Evolutionary conservation across 23 red algal species (phyloP).

Genomic region (Gracilaria domingensis): DNA sequence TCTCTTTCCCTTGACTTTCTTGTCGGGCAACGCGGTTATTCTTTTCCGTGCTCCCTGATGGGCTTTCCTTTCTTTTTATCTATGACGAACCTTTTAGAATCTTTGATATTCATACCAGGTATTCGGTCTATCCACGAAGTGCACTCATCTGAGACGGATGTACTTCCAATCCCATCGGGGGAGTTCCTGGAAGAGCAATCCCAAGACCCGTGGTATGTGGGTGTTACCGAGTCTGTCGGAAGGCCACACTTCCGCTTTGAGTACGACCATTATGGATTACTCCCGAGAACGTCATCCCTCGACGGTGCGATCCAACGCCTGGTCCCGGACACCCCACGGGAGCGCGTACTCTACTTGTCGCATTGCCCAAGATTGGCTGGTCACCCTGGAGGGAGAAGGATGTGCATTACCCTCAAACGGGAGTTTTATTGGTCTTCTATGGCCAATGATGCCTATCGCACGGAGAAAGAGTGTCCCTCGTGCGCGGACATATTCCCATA

Average conservation of each 20-base stretch:
- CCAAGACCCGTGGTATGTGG: neutral
- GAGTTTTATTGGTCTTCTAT: slow-evolving; percentile 38
- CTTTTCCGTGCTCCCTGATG: no score
- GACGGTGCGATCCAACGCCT: neutral
- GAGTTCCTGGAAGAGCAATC: neutral
- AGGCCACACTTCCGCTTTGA: neutral
- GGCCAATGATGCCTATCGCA: neutral
- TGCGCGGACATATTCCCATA: neutral
- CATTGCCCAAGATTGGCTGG: neutral
- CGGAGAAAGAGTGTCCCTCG: neutral
- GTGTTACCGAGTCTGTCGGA: neutral
- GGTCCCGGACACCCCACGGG: neutral
- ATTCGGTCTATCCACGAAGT: no score
- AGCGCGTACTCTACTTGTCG: neutral
- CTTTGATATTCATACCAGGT: no score
- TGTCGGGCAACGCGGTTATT: no score
- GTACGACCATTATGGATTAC: slow-evolving; percentile 5
- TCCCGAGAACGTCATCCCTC: neutral
- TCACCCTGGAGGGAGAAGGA: neutral
- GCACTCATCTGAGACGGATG: no score
- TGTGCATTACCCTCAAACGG: slow-evolving; percentile 16
- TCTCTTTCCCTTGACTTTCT: no score
- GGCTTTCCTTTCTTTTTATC: no score
- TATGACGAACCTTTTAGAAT: no score
- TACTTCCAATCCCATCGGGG: neutral